phyloP scores from a whole-genome alignment of 225 moss, liverwort and hornwort species.

The Anthoceros angustus region DNA sequence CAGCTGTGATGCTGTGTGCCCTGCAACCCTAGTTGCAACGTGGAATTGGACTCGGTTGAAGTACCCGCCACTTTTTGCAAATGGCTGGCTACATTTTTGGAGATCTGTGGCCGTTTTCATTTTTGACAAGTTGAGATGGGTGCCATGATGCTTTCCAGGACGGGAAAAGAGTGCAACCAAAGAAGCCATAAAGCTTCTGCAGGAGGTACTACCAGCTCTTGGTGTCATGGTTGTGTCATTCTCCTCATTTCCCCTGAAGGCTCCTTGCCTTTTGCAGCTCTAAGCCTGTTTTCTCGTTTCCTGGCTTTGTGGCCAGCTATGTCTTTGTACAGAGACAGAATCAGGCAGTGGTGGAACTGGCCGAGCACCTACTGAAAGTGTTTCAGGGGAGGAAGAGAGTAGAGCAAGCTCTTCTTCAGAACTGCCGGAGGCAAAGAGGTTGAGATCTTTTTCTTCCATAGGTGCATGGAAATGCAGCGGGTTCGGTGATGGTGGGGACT shows the following conservation, averaged over 20 bases:
- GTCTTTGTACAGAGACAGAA: not conserved
- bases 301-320: not conserved
- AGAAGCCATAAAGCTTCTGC: not conserved
- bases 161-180: slow-evolving; percentile 5
- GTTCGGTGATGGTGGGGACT: too few species aligned
- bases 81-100: too few species aligned
- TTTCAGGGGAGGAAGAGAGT: not conserved
- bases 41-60: too few species aligned
- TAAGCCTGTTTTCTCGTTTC: not conserved
- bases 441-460: not conserved
- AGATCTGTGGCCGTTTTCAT: too few species aligned
- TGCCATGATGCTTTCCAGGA: not conserved
- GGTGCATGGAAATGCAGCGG: not conserved
- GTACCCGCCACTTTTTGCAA: too few species aligned
- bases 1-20: too few species aligned
- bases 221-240: not conserved
- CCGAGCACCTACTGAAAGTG: not conserved
- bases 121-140: too few species aligned
- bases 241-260: not conserved
- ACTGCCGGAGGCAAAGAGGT: not conserved
- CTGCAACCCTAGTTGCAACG: too few species aligned
- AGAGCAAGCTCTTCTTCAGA: not conserved
- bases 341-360: not conserved
- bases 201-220: not conserved
- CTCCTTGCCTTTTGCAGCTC: not conserved